Evolutionary conservation across 148 eudicot genomes (phyloP), one percentile per base, ranked within the genome.

Genomic region (Pouteria glomerata): DNA sequence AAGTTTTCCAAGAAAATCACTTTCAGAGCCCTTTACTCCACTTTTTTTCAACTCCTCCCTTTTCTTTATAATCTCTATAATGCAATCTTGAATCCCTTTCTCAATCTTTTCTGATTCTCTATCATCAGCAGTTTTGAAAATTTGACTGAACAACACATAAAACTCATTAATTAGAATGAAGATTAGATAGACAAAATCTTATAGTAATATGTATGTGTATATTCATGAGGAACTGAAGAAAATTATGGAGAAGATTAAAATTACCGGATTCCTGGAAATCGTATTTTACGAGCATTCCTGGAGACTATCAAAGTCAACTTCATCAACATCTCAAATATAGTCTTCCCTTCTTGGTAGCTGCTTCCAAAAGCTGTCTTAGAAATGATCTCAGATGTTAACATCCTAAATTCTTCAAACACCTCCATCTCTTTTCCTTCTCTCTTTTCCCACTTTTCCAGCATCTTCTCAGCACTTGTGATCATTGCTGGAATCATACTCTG

Each of bases 401-500:
- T 18, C 19, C 61, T 73, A 69, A 73, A 73, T 50, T 73, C 68
- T 73, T 63, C 60, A 27, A 62, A 73, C n/a, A 73, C 51, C 51
- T 73, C 75, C 1, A 73, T 37, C 34, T 73, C 61, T 73, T 63
- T 63, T 15, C 69, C 60, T 73, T 81, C 68, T 39, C 65, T 57
- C 3, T 57, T 11, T 29, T 53, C 70, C 81, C 84, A 77, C 18
- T 55, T 77, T 42, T 70, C 63, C 2, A 81, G 76, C 84, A 81
- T 81, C 10, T 13, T 30, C 69, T 77, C 80, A 27, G 42, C 72
- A 27, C 81, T 73, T 0, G 65, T 57, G 63, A 74, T 30, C 84
- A 81, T 74, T 14, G 72, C 52, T 12, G 84, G 84, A 39, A 73
- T 21, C 84, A 81, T 81, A 24, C 33, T 74, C 84, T 81, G 52